A percentile compares a stretch with the other conserved stretches of the same genome.
These are phyloP conservation scores for Aspergillus bertholletiae DNA, from an alignment of 495 filamentous ascomycete genomes.

Conservation along the genomic window DNA sequence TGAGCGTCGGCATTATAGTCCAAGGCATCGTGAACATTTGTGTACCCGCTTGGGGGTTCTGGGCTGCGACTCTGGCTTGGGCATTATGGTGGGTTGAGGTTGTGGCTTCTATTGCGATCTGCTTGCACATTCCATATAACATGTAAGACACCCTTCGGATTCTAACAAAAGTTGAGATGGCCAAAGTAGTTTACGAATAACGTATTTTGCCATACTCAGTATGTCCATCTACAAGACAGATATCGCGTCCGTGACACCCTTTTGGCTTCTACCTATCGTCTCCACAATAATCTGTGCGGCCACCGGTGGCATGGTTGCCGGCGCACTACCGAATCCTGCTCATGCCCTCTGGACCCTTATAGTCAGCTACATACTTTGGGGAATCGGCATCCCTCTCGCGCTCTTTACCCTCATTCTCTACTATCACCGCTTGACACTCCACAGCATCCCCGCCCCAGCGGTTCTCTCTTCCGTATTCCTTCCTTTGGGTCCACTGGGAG, in stretches of 20 bases:
- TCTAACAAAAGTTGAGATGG: no score
- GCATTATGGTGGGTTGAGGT: slow-evolving; percentile 58
- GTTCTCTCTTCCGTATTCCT: slow-evolving; percentile 60
- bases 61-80: slow-evolving; percentile 40
- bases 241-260: slow-evolving; percentile 53
- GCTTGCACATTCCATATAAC: no score
- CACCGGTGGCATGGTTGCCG: slow-evolving; percentile 53
- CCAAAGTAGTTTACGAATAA: no score
- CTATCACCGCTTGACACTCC: slow-evolving; percentile 53
- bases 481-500: slow-evolving; percentile 57
- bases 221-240: no score
- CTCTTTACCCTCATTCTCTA: slow-evolving; percentile 56
- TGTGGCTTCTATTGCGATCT: slow-evolving; percentile 45
- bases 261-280: slow-evolving; percentile 60
- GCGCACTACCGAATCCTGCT: slow-evolving; percentile 44
- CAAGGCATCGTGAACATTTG: slow-evolving; percentile 54
- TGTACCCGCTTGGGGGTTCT: slow-evolving; percentile 49
- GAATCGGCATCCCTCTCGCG: slow-evolving; percentile 53
- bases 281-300: slow-evolving; percentile 53
- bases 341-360: slow-evolving; percentile 55
- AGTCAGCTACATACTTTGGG: slow-evolving; percentile 56
- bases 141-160: no score
- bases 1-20: slow-evolving; percentile 60
- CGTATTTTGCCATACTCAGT: no score
- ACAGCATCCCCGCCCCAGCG: slow-evolving; percentile 54